Base-by-base conservation (phyloP, 148 eudicot species). In the Polygonum aviculare region DNA sequence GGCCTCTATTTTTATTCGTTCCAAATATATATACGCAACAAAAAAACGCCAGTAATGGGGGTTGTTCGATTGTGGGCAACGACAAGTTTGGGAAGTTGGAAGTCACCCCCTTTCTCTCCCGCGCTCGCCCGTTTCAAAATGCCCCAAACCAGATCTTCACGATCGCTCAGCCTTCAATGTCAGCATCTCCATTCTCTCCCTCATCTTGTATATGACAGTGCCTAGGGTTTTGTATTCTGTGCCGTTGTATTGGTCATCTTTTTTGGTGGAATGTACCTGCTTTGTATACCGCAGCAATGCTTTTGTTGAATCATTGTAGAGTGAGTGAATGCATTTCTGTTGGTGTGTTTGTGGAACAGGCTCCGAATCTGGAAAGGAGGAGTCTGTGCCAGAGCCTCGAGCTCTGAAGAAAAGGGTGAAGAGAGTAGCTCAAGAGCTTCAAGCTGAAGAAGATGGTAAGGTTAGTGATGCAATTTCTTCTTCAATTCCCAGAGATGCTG, bases 61-160 rank as follows among this genome's bases (percentile, higher is more conserved):
- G 45, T 67, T 67, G 45, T 67, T 67, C 40, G 72, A 67, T 35
- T 67, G 45, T 36, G 36, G 72, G 10, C 72, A 38, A 2, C 36
- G 38, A 33, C 36, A 33, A 67, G 31, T 26, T 26, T 26, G 31
- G 31, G 31, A 26, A 26, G 9, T 67, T 67, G 45, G 41, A 67
- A 36, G 11, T 14, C 45, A 35, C 21, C 38, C 72, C 19, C 44
- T 33, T 15, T 33, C 72, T 36, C 72, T 36, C 72, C 72, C 72
- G 72, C 72, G 45, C 72, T 67, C 72, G 12, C 36, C 8, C 72
- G 44, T 45, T 67, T 67, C 72, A 67, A 67, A 67, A 67, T 67
- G 72, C 72, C 72, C 45, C n/a, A 67, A 67, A 36, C 72, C 44
- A 67, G 72, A 67, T 67, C 72, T 14, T 67, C 18, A 33, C 70